Conservation (phyloP, 768 basidiomycete species). For the Phaffia tasmanica region DNA sequence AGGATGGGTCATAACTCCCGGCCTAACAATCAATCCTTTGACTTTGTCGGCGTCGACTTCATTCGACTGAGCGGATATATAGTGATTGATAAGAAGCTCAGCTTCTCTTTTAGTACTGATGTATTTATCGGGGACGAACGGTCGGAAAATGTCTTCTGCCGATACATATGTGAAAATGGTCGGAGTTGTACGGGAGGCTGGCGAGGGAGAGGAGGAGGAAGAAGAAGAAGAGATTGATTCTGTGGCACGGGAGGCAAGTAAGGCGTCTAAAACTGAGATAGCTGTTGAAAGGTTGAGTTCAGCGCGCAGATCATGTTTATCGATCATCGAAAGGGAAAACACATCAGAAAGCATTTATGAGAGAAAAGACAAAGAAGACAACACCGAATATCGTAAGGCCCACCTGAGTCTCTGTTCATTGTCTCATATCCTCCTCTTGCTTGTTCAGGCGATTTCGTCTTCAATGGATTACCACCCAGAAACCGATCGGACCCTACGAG, state of each 20-base stretch:
- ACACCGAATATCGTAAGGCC: conserved; percentile 20
- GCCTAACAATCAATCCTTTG: conserved; percentile 59
- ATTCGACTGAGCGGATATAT: conserved; percentile 17
- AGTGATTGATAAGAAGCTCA: conserved; percentile 52
- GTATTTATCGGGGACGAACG: conserved; percentile 71
- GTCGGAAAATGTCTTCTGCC: conserved; percentile 85
- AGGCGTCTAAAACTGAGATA: conserved; percentile 68
- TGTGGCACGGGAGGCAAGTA: conserved; percentile 36
- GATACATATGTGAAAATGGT: conserved; percentile 76
- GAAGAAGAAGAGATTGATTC: no score
- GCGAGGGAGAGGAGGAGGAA: conserved; percentile 9
- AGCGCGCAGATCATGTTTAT: neutral
- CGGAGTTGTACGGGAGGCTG: conserved; percentile 15
- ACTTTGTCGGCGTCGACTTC: conserved; percentile 1
- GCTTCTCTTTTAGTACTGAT: conserved; percentile 91
- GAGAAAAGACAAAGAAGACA: conserved; percentile 5
- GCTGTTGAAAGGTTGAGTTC: conserved; percentile 25
- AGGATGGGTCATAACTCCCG: conserved; percentile 95
- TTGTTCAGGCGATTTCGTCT: conserved; percentile 35
- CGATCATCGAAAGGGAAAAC: neutral
- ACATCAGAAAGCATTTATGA: conserved; percentile 18
- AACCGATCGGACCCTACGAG: neutral
- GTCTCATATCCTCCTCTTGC: conserved; percentile 50
- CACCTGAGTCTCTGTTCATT: conserved; percentile 84
- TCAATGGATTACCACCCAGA: conserved; percentile 48